Conservation (phyloP, 768 basidiomycete genomes). For the Amyloporia xantha region DNA sequence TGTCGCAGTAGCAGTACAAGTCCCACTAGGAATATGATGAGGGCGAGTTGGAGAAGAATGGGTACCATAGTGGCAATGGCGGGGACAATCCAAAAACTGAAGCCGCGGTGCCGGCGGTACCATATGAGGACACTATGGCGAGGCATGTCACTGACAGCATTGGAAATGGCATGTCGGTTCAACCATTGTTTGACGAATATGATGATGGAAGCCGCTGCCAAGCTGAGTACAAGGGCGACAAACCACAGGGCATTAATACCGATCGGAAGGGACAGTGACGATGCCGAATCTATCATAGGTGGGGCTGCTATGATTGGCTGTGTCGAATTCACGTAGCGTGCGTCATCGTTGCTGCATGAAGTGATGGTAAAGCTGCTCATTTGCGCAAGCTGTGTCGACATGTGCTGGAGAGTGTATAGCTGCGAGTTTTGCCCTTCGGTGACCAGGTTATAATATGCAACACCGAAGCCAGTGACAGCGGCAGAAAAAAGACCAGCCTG, state of each 20-base stretch:
- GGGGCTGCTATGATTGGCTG: neutral
- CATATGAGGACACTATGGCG: constrained; percentile 17
- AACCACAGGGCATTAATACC: constrained; percentile 19
- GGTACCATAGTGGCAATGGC: constrained; percentile 12
- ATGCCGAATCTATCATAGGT: neutral
- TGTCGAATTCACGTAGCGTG: neutral
- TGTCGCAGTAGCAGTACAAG: constrained; percentile 18
- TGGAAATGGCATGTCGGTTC: constrained; percentile 12
- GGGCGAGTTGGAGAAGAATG: constrained; percentile 12
- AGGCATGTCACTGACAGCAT: constrained; percentile 10
- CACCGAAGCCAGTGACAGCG: constrained; percentile 11
- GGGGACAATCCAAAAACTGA: constrained; percentile 14
- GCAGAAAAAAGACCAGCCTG: constrained; percentile 15
- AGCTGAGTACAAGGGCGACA: constrained; percentile 19
- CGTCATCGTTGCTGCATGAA: constrained; percentile 6
- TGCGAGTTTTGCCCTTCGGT: constrained; percentile 2
- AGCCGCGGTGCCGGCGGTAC: constrained; percentile 17
- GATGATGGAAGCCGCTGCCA: constrained; percentile 19
- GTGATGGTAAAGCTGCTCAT: neutral
- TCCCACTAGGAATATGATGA: constrained; percentile 16
- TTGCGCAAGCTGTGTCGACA: neutral
- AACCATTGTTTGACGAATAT: constrained; percentile 24
- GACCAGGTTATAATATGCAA: constrained; percentile 4
- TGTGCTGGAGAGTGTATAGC: neutral
- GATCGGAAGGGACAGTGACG: neutral